Evolutionary conservation across 352 stramenopile genomes (phyloP).

Genomic region (Peronospora belbahrii): DNA sequence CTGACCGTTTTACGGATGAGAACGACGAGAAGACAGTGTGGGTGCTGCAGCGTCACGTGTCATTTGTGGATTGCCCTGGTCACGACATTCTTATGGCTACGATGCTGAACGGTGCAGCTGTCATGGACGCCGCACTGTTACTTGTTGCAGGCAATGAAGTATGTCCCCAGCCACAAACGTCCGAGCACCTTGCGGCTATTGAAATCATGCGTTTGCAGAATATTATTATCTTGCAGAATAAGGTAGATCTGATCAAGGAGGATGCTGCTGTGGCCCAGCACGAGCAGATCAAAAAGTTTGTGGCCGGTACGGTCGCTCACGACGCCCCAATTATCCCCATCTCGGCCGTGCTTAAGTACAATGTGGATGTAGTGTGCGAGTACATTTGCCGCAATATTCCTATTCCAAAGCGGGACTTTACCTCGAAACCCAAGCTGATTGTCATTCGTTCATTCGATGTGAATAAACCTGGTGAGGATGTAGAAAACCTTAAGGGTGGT

Average conservation of each 20-base stretch:
- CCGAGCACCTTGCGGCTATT: slow-evolving; percentile 98
- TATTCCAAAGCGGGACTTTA: slow-evolving; percentile 97
- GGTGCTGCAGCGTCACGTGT: slow-evolving; percentile 95
- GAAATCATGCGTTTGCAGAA: slow-evolving; percentile 99
- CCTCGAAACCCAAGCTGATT: slow-evolving; percentile 95
- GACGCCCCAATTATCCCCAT: slow-evolving; percentile 99
- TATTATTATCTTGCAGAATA: slow-evolving; percentile 99
- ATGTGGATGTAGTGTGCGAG: slow-evolving; percentile 99
- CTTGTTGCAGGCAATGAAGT: slow-evolving; percentile 97
- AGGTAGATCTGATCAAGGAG: slow-evolving; percentile 99
- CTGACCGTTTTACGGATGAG: slow-evolving; percentile 81
- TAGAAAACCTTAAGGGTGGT: slow-evolving; percentile 94
- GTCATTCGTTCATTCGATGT: slow-evolving; percentile 99
- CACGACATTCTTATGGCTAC: slow-evolving; percentile 99
- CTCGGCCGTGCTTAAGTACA: slow-evolving; percentile 99
- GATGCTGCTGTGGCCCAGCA: slow-evolving; percentile 96
- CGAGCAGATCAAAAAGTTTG: slow-evolving; percentile 93
- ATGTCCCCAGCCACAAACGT: slow-evolving; percentile 99
- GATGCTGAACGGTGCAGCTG: slow-evolving; percentile 99
- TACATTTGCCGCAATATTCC: slow-evolving; percentile 99
- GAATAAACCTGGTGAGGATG: slow-evolving; percentile 99
- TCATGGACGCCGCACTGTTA: slow-evolving; percentile 99
- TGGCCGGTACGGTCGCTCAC: slow-evolving; percentile 89
- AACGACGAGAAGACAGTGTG: slow-evolving; percentile 86
- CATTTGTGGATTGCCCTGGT: slow-evolving; percentile 99